A percentile compares a stretch with the other conserved stretches of the same genome.
Evolutionary conservation across 768 basidiomycete genomes (phyloP).

Genomic region (Trametes cinnabarina): DNA sequence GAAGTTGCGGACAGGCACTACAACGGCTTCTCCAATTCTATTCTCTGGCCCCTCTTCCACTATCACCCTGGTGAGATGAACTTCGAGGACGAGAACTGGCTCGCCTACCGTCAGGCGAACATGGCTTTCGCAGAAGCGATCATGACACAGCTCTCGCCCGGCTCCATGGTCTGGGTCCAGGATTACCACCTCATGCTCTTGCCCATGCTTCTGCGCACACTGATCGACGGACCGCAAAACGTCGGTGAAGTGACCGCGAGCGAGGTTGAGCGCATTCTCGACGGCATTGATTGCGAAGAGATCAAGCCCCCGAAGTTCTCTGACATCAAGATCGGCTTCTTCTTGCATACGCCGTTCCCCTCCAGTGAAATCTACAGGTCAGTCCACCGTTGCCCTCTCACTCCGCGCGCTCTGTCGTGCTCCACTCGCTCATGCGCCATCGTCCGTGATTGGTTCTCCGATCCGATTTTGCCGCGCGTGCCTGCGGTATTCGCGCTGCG

Average conservation of each 20-base stretch:
- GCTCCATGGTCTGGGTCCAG: slow-evolving; percentile 99
- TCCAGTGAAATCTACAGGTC: slow-evolving; percentile 96
- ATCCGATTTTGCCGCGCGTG: slow-evolving; percentile 6
- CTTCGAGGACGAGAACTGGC: slow-evolving; percentile 98
- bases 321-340: slow-evolving; percentile 95
- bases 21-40: slow-evolving; percentile 98
- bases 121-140: slow-evolving; percentile 91
- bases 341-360: slow-evolving; percentile 97
- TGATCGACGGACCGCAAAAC: slow-evolving; percentile 69
- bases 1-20: slow-evolving; percentile 98
- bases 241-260: slow-evolving; percentile 55
- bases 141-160: slow-evolving; percentile 70
- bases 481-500: slow-evolving; percentile 5
- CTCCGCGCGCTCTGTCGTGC: neutral
- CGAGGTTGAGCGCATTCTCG: slow-evolving; percentile 68
- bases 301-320: slow-evolving; percentile 41
- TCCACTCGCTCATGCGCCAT: neutral
- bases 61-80: slow-evolving; percentile 99
- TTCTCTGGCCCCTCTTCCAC: slow-evolving; percentile 99
- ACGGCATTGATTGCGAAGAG: slow-evolving; percentile 62
- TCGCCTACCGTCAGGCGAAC: slow-evolving; percentile 96
- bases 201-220: slow-evolving; percentile 88
- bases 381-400: slow-evolving; percentile 27
- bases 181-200: slow-evolving; percentile 98
- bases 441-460: slow-evolving; percentile 13